Evolutionary conservation across 805 yeast species (phyloP), one percentile per base, ranked within the genome.

Genomic region (Starmerella bacillaris): DNA sequence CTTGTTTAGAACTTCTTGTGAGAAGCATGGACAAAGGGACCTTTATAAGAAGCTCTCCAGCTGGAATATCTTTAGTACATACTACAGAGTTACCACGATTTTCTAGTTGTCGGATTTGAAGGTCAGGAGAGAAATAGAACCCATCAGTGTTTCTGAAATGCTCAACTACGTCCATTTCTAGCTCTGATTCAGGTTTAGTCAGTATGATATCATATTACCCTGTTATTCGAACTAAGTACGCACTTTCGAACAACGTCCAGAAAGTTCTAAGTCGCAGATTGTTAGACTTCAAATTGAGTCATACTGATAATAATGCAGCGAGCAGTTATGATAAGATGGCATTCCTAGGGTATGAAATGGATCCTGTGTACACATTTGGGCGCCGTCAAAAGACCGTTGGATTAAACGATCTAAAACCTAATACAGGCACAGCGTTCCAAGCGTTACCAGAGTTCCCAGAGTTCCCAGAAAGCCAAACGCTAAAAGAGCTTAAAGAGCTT

Each of bases 321-420:
- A 22, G 11, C 12, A 12, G 24, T 12, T 22, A 22, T 12, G 24
- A 22, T 12, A 77, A 80, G 2, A 56, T 59, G 22, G 86, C 94
- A 0, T 65, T 84, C 4, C 58, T 86, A 12, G 76, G 93, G 1
- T 83, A 82, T 58, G 84, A 89, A 51, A 78, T 89, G 58, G 63
- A 70, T 15, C 80, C 83, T 3, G 82, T 83, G 15, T 83, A 80
- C 51, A 86, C 98, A 0, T 86, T 92, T 9, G 99, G 99, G 2
- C 72, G 84, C 46, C 66, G 94, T 42, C 78, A 83, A 53, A 62
- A 65, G 21, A 57, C 72, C 0, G 52, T 64, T 1, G n/a, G n/a
- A n/a, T n/a, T n/a, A n/a, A n/a, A n/a, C n/a, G n/a, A n/a, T n/a
- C n/a, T n/a, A n/a, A n/a, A n/a, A n/a, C n/a, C n/a, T n/a, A n/a